Evolutionary conservation across 352 stramenopile species (phyloP), one percentile per base, ranked within the genome.

Genomic region (Globisporangium alternatum): DNA sequence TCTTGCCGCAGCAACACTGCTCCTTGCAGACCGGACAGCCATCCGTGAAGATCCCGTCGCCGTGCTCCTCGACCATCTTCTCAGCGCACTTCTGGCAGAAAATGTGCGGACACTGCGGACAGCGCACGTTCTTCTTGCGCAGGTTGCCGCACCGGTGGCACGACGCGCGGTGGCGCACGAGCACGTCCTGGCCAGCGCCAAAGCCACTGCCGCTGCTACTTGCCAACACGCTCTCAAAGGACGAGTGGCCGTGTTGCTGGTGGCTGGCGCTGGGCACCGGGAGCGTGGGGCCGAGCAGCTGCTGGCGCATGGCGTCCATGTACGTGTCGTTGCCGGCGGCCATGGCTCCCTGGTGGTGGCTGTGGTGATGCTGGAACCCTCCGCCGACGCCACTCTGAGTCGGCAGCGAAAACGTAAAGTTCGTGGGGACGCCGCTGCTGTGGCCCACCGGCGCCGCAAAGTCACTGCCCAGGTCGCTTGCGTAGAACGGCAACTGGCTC

Each of bases 1-100:
- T 95, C 70, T 93, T 92, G 69, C 86, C 87, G 57, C 89, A 96
- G 61, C 86, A 96, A 62, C 89, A 96, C 55, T 91, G 65, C 56
- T 95, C 80, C 68, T 96, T 96, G 67, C 89, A 96, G 39, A 95
- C 86, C 5, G 86, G 89, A 48, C 87, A 96, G 5, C 88, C 88
- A 48, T 82, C 82, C 19, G 77, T 74, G 56, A 96, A 96, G 62
- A 93, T 86, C 21, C 58, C 60, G 4, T 85, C 71, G 22, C 86
- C 87, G 58, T 96, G 86, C 69, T 96, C 87, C 59, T 96, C 82
- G 19, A 91, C 59, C 86, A 96, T 95, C 72, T 96, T 96, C 58
- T 96, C 88, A 52, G 81, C 83, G 66, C 88, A 92, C 55, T 93
- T 95, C 21, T 89, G 81, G 65, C 88, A 96, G 63, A 95, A 96